phyloP scores from a whole-genome alignment of 2,329 filamentous ascomycete genomes.

The Lachnellula arida region DNA sequence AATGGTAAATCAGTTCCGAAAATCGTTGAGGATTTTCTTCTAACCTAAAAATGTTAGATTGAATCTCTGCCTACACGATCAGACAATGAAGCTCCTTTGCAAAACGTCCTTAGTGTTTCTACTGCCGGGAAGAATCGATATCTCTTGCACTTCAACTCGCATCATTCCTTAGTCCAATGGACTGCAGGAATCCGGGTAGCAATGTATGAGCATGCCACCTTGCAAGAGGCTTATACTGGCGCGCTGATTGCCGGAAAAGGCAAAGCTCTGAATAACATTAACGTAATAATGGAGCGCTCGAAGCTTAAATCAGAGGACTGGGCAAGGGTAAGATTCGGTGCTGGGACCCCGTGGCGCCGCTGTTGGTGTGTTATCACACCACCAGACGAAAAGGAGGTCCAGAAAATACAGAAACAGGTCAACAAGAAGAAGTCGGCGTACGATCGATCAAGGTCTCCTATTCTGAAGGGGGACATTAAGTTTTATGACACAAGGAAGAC shows the following conservation, averaged over 20 bases:
- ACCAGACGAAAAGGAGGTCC: constrained; percentile 87
- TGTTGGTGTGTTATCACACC: constrained; percentile 96
- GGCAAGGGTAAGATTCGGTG: constrained; percentile 91
- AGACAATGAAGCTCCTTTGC: constrained; percentile 69
- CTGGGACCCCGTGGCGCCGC: constrained; percentile 90
- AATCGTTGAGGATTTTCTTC: background rate
- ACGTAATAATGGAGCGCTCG: constrained; percentile 77
- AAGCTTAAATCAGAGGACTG: constrained; percentile 80
- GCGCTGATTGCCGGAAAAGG: constrained; percentile 94
- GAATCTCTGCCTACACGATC: constrained; percentile 85
- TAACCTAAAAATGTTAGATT: constrained; percentile 50
- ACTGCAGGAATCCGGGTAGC: constrained; percentile 88
- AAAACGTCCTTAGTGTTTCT: constrained; percentile 93
- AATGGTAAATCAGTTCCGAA: constrained; percentile 61
- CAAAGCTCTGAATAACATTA: constrained; percentile 83
- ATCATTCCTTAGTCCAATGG: constrained; percentile 92
- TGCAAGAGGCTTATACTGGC: constrained; percentile 96
- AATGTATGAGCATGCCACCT: constrained; percentile 87
- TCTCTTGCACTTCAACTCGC: constrained; percentile 91
- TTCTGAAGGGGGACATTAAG: constrained; percentile 83
- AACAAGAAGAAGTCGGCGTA: constrained; percentile 82
- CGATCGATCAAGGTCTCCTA: constrained; percentile 61
- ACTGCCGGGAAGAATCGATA: constrained; percentile 96
- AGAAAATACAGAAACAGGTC: constrained; percentile 75
- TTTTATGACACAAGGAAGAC: constrained; percentile 90